Percentiles rank a stretch among this genome's conserved stretches.
phyloP scores from a whole-genome alignment of 2,329 filamentous ascomycete species.

The Colletotrichum tamarilloi region DNA sequence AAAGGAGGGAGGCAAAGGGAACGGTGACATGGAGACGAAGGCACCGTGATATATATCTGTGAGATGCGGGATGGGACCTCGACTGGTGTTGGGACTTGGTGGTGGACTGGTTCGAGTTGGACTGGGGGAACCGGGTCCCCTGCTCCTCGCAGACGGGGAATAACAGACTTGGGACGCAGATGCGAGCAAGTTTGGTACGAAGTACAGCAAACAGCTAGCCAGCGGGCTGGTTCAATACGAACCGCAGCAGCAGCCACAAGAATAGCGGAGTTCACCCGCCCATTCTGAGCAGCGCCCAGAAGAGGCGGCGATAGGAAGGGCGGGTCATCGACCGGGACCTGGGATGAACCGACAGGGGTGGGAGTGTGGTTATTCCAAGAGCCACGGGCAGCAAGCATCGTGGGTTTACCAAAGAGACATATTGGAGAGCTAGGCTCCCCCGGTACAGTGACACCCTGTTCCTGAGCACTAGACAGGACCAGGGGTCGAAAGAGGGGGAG shows the following conservation, averaged over 20 bases:
- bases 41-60: slow-evolving; percentile 35
- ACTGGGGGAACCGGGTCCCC: slow-evolving; percentile 10
- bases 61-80: slow-evolving; percentile 5
- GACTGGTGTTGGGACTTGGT: not conserved
- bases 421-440: slow-evolving; percentile 23
- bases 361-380: not conserved
- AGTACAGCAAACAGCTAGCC: not conserved
- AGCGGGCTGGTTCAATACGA: slow-evolving; percentile 14
- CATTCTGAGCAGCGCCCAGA: slow-evolving; percentile 16
- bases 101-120: not conserved
- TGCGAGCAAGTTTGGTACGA: slow-evolving; percentile 8
- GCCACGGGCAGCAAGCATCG: slow-evolving; percentile 1
- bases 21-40: slow-evolving; percentile 30
- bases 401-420: not conserved
- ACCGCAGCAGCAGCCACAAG: slow-evolving; percentile 28
- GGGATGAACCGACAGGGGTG: slow-evolving; percentile 21
- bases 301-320: slow-evolving; percentile 12
- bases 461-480: slow-evolving; percentile 33
- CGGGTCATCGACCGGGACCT: slow-evolving; percentile 25
- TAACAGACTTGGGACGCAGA: not conserved
- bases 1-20: not conserved
- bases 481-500: slow-evolving; percentile 16
- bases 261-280: slow-evolving; percentile 20
- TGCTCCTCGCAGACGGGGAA: slow-evolving; percentile 7
- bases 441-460: slow-evolving; percentile 28